Conservation (phyloP, 495 filamentous ascomycete genomes). For the Penicillium crystallinum region DNA sequence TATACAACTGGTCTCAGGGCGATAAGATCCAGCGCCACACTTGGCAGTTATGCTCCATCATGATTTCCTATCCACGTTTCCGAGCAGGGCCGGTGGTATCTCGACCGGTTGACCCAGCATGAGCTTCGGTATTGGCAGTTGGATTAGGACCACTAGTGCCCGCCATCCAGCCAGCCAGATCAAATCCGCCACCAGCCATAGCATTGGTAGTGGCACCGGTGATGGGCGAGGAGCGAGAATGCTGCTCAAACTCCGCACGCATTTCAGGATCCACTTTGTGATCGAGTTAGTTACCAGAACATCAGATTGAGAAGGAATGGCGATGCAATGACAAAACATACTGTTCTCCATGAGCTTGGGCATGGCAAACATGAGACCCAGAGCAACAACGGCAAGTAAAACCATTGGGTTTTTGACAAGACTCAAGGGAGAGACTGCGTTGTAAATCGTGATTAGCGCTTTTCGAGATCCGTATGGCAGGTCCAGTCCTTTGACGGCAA, state of each 20-base stretch:
- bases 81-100: conserved; percentile 30
- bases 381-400: conserved; percentile 72
- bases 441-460: background rate
- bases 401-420: conserved; percentile 95
- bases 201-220: conserved; percentile 39
- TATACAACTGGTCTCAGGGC: background rate
- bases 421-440: conserved; percentile 53
- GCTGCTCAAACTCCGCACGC: conserved; percentile 84
- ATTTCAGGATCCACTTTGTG: conserved; percentile 87
- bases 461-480: background rate
- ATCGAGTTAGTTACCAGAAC: background rate
- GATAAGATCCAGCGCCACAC: background rate
- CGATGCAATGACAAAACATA: conserved; percentile 44
- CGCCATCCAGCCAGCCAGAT: conserved; percentile 82
- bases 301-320: background rate
- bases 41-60: background rate
- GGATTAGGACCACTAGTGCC: conserved; percentile 27
- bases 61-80: conserved; percentile 28
- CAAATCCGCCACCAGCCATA: conserved; percentile 54
- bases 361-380: conserved; percentile 80
- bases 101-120: conserved; percentile 32
- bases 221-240: conserved; percentile 70
- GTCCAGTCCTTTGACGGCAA: background rate
- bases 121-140: conserved; percentile 21
- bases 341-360: conserved; percentile 94